phyloP scores from a whole-genome alignment of 768 basidiomycete species.

The Gymnopilus dilepis region DNA sequence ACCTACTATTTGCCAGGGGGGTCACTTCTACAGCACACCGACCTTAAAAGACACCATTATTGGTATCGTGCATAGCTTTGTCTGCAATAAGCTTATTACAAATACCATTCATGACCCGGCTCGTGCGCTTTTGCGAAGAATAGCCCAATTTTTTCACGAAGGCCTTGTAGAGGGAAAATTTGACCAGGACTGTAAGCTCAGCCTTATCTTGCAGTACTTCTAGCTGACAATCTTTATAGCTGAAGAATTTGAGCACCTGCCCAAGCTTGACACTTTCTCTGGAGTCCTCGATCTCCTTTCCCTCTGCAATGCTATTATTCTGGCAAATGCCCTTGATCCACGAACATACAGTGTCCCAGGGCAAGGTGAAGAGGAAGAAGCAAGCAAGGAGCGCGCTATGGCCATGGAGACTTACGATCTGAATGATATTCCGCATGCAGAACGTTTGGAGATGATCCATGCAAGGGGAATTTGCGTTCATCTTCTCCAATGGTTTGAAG shows the following conservation, averaged over 20 bases:
- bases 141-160: neutral
- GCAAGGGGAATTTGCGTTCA: constrained; percentile 6
- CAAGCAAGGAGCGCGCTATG: too few species aligned
- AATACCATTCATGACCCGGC: constrained; percentile 8
- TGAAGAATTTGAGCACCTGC: neutral
- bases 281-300: neutral
- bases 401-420: neutral
- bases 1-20: constrained; percentile 1
- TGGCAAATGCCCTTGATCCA: constrained; percentile 9
- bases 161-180: constrained; percentile 1
- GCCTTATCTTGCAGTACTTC: neutral
- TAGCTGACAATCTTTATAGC: neutral
- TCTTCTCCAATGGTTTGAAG: constrained; percentile 8
- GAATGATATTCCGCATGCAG: neutral
- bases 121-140: neutral
- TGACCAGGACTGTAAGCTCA: neutral
- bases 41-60: constrained; percentile 7
- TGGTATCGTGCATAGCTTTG: constrained; percentile 3
- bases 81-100: neutral
- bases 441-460: neutral
- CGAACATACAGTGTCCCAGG: constrained; percentile 3
- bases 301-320: constrained; percentile 2
- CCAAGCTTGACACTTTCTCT: neutral
- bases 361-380: neutral
- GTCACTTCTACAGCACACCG: constrained; percentile 11